Evolutionary conservation across 1,139 yeast species (phyloP).

Genomic region (Saccharomycopsis phalli): DNA sequence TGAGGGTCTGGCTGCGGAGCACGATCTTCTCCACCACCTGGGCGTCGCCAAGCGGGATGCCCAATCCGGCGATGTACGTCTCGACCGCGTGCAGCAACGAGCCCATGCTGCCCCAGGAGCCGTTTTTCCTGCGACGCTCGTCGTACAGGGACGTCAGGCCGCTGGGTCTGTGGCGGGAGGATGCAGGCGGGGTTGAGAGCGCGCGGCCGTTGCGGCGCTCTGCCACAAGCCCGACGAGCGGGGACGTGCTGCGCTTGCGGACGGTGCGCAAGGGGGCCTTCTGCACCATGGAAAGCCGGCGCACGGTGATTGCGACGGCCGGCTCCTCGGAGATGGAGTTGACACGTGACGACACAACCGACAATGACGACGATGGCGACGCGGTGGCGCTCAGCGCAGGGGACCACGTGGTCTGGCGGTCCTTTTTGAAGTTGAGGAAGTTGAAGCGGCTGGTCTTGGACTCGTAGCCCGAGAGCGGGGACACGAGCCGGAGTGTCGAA

Average conservation of each 20-base stretch:
- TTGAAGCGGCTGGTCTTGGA: conserved; percentile 9
- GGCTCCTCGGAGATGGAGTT: conserved; percentile 1
- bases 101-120: conserved; percentile 6
- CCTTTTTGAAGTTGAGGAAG: conserved; percentile 8
- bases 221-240: conserved; percentile 8
- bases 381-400: neutral
- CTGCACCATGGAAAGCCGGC: conserved; percentile 11
- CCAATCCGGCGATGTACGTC: conserved; percentile 3
- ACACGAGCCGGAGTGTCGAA: conserved; percentile 11
- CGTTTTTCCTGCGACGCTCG: conserved; percentile 1
- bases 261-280: conserved; percentile 5
- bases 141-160: neutral
- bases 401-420: neutral
- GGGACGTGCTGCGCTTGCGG: conserved; percentile 7
- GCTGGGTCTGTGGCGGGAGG: neutral
- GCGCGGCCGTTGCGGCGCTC: neutral
- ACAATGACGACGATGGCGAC: neutral
- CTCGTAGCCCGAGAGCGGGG: conserved; percentile 12
- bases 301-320: conserved; percentile 3
- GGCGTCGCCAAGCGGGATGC: conserved; percentile 1
- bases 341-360: neutral
- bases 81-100: conserved; percentile 3
- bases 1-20: conserved; percentile 9
- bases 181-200: conserved; percentile 1
- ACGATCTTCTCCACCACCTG: conserved; percentile 10